Evolutionary conservation across 2,329 filamentous ascomycete genomes (phyloP), one percentile per base, ranked within the genome.

Genomic region (Didymella pomorum): DNA sequence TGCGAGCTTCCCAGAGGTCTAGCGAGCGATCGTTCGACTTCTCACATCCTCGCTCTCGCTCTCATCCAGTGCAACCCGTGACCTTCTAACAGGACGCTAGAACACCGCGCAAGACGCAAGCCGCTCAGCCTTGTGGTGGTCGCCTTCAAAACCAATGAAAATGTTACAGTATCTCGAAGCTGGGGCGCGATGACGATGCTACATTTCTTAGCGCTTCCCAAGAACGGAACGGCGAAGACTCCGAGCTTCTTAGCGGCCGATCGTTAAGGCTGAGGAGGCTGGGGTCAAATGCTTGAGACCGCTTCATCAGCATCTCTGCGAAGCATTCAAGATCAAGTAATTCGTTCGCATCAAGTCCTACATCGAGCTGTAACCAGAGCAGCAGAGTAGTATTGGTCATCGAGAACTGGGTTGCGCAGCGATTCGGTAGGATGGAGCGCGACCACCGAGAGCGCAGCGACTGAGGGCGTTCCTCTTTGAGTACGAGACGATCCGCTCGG

Each of bases 41-140:
- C 20, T 23, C 37, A 16, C 29, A 31, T 41, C 37, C 9, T 11
- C 11, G 23, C 18, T 18, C 18, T 41, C 20, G 20, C 16, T 11
- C 26, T 29, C 26, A 18, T 29, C 12, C 16, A 21, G 28, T 31
- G 41, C 14, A 45, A 35, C 42, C 20, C 20, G 37, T 48, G 35
- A 37, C 25, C 26, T 52, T 52, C 26, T 5, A 26, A 5, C 23
- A 12, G n/a, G 20, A 21, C 37, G 16, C 33, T 52, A 47, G 48
- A 45, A 47, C 20, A 16, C 26, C 4, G 18, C 18, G 18, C 10
- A 7, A 23, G 16, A 26, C 26, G 35, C 49, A 52, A 43, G 20
- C n/a, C 47, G 35, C 43, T 57, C 43, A 52, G 43, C 48, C 55
- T 37, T 48, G 55, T 43, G 16, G 33, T 35, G 28, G 48, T 48